A percentile compares a stretch with the other conserved stretches of the same genome.
Conservation (phyloP, 768 basidiomycete genomes). For the Cubamyces lactineus region DNA sequence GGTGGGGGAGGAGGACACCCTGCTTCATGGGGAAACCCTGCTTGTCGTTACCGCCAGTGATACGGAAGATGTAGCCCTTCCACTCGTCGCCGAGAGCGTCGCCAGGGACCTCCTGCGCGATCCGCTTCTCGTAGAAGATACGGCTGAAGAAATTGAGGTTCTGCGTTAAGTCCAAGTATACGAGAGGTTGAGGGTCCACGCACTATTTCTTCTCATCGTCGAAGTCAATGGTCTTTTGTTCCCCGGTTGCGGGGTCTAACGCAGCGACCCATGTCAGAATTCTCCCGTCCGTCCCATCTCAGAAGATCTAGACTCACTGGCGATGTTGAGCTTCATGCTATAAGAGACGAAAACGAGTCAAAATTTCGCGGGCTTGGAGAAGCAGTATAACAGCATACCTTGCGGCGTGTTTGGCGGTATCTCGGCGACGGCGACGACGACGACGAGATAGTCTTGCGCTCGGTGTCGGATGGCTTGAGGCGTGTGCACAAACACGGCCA, state of each 20-base stretch:
- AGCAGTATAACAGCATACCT: slow-evolving; percentile 39
- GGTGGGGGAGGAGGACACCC: slow-evolving; percentile 92
- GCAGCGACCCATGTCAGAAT: slow-evolving; percentile 10
- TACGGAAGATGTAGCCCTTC: slow-evolving; percentile 95
- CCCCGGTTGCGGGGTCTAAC: slow-evolving; percentile 92
- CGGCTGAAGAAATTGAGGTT: slow-evolving; percentile 54
- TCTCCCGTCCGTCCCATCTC: slow-evolving; percentile 9
- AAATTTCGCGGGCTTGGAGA: slow-evolving; percentile 32
- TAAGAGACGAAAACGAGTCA: neutral
- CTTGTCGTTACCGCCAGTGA: slow-evolving; percentile 98
- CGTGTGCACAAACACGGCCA: slow-evolving; percentile 34
- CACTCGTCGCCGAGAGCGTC: slow-evolving; percentile 94
- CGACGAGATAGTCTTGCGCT: slow-evolving; percentile 38
- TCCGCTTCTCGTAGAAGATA: slow-evolving; percentile 96
- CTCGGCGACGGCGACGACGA: slow-evolving; percentile 43
- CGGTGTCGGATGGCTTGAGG: slow-evolving; percentile 35
- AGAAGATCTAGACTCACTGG: slow-evolving; percentile 61
- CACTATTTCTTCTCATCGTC: slow-evolving; percentile 90
- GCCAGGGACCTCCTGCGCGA: slow-evolving; percentile 90
- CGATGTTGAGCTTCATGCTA: slow-evolving; percentile 98
- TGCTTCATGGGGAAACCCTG: slow-evolving; percentile 99
- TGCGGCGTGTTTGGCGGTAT: slow-evolving; percentile 38
- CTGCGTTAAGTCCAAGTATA: slow-evolving; percentile 5
- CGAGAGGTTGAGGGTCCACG: slow-evolving; percentile 31
- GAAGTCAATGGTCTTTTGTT: slow-evolving; percentile 94